These are phyloP conservation scores for Globisporangium abappressorium DNA, from an alignment of 352 stramenopile species.

Conservation along the genomic window DNA sequence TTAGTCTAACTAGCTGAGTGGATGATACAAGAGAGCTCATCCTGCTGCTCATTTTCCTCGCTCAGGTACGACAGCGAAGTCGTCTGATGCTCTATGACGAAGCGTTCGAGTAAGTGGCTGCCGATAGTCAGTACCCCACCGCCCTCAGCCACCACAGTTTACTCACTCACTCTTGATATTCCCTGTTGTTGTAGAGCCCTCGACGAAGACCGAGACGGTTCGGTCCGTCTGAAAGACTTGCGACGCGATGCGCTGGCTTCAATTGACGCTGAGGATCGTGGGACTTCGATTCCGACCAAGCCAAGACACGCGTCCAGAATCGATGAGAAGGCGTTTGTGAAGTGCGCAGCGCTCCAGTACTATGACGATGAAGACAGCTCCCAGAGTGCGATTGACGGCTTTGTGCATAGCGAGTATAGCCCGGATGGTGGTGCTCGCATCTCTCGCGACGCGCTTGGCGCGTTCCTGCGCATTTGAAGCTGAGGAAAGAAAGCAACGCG, in stretches of 20 bases:
- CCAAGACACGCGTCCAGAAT: constrained; percentile 4
- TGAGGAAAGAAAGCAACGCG: background rate
- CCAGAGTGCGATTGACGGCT: background rate
- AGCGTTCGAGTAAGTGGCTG: constrained; percentile 26
- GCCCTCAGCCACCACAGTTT: background rate
- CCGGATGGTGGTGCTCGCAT: background rate
- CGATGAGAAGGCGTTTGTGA: constrained; percentile 17
- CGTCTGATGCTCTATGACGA: constrained; percentile 23
- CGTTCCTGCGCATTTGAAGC: constrained; percentile 11
- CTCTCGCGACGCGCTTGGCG: constrained; percentile 10
- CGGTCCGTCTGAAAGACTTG: constrained; percentile 23
- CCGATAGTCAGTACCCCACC: background rate
- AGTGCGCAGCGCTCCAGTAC: constrained; percentile 26
- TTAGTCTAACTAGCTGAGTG: background rate
- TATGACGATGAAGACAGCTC: constrained; percentile 21
- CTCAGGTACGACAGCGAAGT: constrained; percentile 25
- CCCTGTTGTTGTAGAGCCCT: constrained; percentile 17
- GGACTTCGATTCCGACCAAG: background rate
- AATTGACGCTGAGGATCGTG: background rate
- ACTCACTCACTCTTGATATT: background rate
- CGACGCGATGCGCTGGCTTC: background rate
- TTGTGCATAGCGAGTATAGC: background rate
- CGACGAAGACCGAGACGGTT: constrained; percentile 3
- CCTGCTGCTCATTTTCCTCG: background rate
- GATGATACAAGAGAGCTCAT: background rate